Evolutionary conservation across 106 monocot genomes (phyloP), one percentile per base, ranked within the genome.

Genomic region (Hemerocallis citrina): DNA sequence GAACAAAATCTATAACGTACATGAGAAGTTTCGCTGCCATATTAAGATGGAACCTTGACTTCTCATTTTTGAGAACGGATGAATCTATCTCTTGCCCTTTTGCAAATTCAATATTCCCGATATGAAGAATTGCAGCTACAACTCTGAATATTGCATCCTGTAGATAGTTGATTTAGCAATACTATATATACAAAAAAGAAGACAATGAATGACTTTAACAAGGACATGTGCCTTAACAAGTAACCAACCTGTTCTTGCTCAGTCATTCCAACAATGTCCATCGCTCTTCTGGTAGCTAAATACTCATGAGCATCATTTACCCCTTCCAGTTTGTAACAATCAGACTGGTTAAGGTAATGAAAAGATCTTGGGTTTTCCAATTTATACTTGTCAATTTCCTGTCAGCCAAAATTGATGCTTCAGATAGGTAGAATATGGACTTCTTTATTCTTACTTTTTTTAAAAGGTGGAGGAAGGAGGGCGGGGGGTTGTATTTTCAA

Each of bases 81-180:
- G 89, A 82, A 73, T 93, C 93, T 37, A 75, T 72, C 43, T 85
- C 93, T 15, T 72, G 59, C 55, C 93, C 93, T 54, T 93, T 85
- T 12, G 80, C 74, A 79, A 93, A 93, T 51, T 89, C 67, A 62
- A 93, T 77, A 81, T 93, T 93, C 29, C 93, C 93, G 57, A 93
- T 50, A 77, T 93, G 93, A 75, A 93, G 89, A 51, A 93, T 85
- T 43, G 88, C 81, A 72, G 92, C 92, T 7, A 93, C 88, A 66
- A 93, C 92, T 68, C 85, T 81, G 59, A 93, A 93, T 61, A 93
- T 89, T 16, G 89, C 85, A 59, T 93, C 93, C 93, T 93, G 76
- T 56, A 77, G 51, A 55, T 35, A 59, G 47, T 4, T 57, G 22
- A 32, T 49, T 33, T 8, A 55, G 11, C 19, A 20, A 56, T n/a